These are phyloP conservation scores for Candida odintsovae DNA, from an alignment of 805 yeast genomes.

Conservation along the genomic window DNA sequence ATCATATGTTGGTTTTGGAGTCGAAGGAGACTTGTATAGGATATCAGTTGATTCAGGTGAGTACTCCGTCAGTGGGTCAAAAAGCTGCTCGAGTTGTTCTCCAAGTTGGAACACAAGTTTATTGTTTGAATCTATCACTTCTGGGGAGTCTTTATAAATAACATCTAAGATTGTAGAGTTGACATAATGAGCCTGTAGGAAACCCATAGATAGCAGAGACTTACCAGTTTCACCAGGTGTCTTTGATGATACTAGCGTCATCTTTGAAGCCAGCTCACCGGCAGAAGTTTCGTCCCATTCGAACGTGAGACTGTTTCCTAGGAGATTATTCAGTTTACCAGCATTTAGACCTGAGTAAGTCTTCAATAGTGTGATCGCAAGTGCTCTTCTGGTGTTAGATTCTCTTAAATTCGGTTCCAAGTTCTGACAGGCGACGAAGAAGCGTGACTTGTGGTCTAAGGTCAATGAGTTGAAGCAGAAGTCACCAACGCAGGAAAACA, in stretches of 20 bases:
- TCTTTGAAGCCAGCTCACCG: slow-evolving; percentile 67
- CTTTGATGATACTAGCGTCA: slow-evolving; percentile 47
- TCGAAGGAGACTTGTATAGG: slow-evolving; percentile 57
- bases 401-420: slow-evolving; percentile 41
- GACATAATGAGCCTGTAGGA: slow-evolving; percentile 43
- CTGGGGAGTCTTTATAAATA: slow-evolving; percentile 53
- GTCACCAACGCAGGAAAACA: slow-evolving; percentile 63
- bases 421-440: slow-evolving; percentile 75
- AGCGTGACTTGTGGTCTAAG: slow-evolving; percentile 54
- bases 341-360: slow-evolving; percentile 54
- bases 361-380: slow-evolving; percentile 70
- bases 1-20: slow-evolving; percentile 22
- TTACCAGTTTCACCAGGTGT: slow-evolving; percentile 55
- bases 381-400: slow-evolving; percentile 62
- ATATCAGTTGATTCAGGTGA: slow-evolving; percentile 84
- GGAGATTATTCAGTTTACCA: slow-evolving; percentile 10
- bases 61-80: slow-evolving; percentile 86
- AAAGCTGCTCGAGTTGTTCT: slow-evolving; percentile 78
- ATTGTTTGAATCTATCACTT: slow-evolving; percentile 61
- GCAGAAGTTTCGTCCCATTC: slow-evolving; percentile 81
- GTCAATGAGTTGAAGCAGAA: slow-evolving; percentile 54
- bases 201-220: slow-evolving; percentile 50
- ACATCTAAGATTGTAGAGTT: slow-evolving; percentile 64
- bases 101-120: slow-evolving; percentile 73
- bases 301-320: slow-evolving; percentile 16